These are phyloP conservation scores for Scedosporium dehoogii DNA, from an alignment of 2,329 filamentous ascomycete genomes.

Conservation along the genomic window DNA sequence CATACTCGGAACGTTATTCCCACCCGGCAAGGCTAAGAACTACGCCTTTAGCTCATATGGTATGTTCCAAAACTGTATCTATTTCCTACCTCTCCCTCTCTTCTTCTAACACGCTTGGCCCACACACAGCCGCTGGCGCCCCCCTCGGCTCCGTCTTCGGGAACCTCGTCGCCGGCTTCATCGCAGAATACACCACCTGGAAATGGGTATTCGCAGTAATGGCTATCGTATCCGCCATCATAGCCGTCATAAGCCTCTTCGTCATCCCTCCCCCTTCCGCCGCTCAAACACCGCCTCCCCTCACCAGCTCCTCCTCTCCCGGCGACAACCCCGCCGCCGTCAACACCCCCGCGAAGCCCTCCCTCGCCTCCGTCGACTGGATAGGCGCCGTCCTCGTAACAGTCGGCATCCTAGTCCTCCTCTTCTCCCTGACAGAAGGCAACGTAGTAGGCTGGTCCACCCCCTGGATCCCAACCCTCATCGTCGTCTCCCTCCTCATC, in stretches of 20 bases:
- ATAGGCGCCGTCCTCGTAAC: conserved; percentile 55
- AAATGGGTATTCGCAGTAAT: conserved; percentile 59
- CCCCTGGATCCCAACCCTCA: conserved; percentile 50
- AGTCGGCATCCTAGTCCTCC: conserved; percentile 47
- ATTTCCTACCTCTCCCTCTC: not conserved
- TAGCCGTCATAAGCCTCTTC: conserved; percentile 46
- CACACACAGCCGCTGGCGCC: conserved; percentile 43
- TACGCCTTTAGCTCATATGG: conserved; percentile 58
- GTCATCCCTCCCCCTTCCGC: conserved; percentile 43
- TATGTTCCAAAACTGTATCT: conserved; percentile 15
- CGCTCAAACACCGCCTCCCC: conserved; percentile 17
- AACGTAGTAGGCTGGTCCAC: conserved; percentile 59
- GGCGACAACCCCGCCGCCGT: not conserved
- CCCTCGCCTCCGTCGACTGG: conserved; percentile 40
- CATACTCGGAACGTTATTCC: conserved; percentile 58
- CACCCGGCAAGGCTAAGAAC: conserved; percentile 58
- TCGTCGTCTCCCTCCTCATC: conserved; percentile 47
- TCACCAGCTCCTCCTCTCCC: not conserved
- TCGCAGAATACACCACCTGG: conserved; percentile 54
- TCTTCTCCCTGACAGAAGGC: conserved; percentile 59
- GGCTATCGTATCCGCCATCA: conserved; percentile 46
- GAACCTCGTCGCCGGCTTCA: conserved; percentile 53
- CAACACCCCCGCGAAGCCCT: not conserved
- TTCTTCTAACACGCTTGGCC: not conserved
- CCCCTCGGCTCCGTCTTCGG: conserved; percentile 56